A percentile compares a stretch with the other conserved stretches of the same genome.
phyloP scores from a whole-genome alignment of 2,329 filamentous ascomycete genomes.

The Cercospora citrullina region DNA sequence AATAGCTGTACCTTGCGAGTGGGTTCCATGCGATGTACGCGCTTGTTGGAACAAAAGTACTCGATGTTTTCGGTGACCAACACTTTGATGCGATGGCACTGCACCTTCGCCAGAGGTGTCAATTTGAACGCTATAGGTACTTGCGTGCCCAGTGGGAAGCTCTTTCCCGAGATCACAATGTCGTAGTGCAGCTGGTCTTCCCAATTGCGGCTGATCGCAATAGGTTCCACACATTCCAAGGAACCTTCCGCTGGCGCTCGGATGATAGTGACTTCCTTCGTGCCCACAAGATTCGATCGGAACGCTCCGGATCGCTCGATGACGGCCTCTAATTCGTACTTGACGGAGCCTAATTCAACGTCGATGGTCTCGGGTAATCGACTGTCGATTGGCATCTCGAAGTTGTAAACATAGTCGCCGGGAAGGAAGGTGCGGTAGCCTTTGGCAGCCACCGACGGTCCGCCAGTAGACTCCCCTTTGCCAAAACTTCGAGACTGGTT shows the following conservation, averaged over 20 bases:
- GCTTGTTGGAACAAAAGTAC: slow-evolving; percentile 83
- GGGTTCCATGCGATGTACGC: slow-evolving; percentile 80
- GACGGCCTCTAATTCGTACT: slow-evolving; percentile 81
- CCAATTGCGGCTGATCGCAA: slow-evolving; percentile 91
- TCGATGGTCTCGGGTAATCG: slow-evolving; percentile 80
- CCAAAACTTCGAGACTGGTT: slow-evolving; percentile 82
- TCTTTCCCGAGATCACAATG: slow-evolving; percentile 93
- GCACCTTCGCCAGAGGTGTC: slow-evolving; percentile 87
- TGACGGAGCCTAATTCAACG: slow-evolving; percentile 80
- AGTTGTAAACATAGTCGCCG: slow-evolving; percentile 71
- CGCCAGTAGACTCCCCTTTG: slow-evolving; percentile 67
- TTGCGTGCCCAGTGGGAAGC: slow-evolving; percentile 82
- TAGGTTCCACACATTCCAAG: slow-evolving; percentile 86
- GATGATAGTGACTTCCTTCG: slow-evolving; percentile 79
- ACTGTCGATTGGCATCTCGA: slow-evolving; percentile 80
- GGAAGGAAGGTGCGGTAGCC: slow-evolving; percentile 85
- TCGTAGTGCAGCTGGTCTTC: slow-evolving; percentile 95
- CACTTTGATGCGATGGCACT: slow-evolving; percentile 89
- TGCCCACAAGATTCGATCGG: slow-evolving; percentile 80
- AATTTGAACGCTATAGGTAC: slow-evolving; percentile 94
- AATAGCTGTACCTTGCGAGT: slow-evolving; percentile 82
- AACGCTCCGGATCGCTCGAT: slow-evolving; percentile 87
- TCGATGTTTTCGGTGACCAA: slow-evolving; percentile 88
- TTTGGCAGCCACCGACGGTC: slow-evolving; percentile 65
- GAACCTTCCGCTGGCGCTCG: slow-evolving; percentile 85